Evolutionary conservation across 257 asterid species (phyloP).

Genomic region (Solanum etuberosum): DNA sequence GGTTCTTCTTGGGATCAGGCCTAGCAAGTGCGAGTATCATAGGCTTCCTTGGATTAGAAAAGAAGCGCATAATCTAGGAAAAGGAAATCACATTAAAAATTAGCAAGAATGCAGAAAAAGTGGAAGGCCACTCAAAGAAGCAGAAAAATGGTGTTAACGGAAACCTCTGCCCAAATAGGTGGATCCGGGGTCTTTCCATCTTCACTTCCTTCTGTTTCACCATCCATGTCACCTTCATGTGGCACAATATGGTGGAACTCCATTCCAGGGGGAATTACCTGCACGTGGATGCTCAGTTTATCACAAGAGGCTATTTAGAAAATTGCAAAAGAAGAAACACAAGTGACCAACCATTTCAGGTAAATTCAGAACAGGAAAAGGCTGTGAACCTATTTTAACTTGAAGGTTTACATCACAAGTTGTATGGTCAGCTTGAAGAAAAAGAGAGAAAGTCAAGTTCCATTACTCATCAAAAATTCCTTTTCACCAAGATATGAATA

Average conservation of each 20-base stretch:
- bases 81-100: background rate
- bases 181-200: constrained; percentile 82
- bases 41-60: constrained; percentile 95
- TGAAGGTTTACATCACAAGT: background rate
- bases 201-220: constrained; percentile 68
- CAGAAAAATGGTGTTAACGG: background rate
- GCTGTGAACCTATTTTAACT: background rate
- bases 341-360: background rate
- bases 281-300: constrained; percentile 13
- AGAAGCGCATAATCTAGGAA: constrained; percentile 92
- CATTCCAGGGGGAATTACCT: constrained; percentile 99
- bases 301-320: constrained; percentile 8
- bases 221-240: constrained; percentile 86
- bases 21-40: constrained; percentile 99
- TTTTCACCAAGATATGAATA: background rate
- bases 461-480: background rate
- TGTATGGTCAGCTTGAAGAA: background rate
- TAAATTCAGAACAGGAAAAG: background rate
- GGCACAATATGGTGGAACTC: constrained; percentile 96
- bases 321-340: background rate
- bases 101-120: background rate
- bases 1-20: constrained; percentile 98
- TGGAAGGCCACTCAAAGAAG: background rate
- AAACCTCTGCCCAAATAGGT: constrained; percentile 87
- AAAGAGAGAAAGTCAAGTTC: background rate